Evolutionary conservation across 257 asterid genomes (phyloP).

Genomic region (Ballota nigra): DNA sequence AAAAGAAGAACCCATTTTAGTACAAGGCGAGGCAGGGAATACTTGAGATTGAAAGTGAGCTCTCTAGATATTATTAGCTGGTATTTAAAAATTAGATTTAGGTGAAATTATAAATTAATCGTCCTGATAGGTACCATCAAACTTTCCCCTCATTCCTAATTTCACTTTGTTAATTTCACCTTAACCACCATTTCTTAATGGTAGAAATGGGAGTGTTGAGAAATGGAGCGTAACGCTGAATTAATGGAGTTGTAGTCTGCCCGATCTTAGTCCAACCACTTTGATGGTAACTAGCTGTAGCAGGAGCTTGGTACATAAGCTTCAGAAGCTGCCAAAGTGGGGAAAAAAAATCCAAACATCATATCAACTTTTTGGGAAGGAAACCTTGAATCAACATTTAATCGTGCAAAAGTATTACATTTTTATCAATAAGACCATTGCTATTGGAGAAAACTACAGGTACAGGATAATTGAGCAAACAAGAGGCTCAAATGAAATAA

Average conservation of each 20-base stretch:
- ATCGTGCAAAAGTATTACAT: neutral
- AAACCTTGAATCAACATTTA: neutral
- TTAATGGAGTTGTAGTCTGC: conserved; percentile 49
- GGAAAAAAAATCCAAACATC: neutral
- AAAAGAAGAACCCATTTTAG: neutral
- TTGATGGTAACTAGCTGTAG: conserved; percentile 71
- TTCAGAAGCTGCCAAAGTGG: conserved; percentile 58
- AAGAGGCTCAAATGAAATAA: neutral
- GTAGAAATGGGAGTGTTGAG: conserved; percentile 54
- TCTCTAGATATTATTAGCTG: conserved; percentile 20
- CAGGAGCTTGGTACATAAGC: conserved; percentile 86
- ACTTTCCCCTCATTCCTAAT: neutral
- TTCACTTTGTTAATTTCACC: conserved; percentile 30
- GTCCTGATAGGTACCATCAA: neutral
- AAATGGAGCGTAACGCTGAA: conserved; percentile 65
- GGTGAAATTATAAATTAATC: conserved; percentile 4
- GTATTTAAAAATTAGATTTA: neutral
- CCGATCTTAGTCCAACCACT: conserved; percentile 76
- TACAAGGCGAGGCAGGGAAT: neutral
- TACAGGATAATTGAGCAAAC: neutral
- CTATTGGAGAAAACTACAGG: neutral
- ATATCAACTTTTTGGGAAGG: neutral
- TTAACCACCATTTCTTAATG: conserved; percentile 73
- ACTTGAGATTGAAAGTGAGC: neutral
- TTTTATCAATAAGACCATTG: neutral